phyloP scores from a whole-genome alignment of 2,329 filamentous ascomycete genomes.

The Ceratocystis alfenasii region DNA sequence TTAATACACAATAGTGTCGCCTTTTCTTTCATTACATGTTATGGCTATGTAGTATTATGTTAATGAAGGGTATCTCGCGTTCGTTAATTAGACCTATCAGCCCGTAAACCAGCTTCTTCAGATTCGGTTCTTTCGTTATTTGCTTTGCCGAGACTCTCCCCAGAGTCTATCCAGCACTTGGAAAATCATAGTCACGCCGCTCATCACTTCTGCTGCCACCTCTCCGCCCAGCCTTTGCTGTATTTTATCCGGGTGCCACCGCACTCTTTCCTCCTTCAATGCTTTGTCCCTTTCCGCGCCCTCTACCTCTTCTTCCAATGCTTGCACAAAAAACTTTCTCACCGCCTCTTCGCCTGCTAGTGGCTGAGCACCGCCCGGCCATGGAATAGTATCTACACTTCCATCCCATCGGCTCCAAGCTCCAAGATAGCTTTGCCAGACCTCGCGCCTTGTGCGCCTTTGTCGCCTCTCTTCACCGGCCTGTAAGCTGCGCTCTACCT shows the following conservation, averaged over 20 bases:
- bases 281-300: slow-evolving; percentile 36
- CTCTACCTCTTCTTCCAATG: slow-evolving; percentile 32
- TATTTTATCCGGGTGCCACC: slow-evolving; percentile 97
- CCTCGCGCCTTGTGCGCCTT: slow-evolving; percentile 49
- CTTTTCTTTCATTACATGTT: not conserved
- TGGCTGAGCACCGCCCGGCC: slow-evolving; percentile 41
- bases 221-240: slow-evolving; percentile 71
- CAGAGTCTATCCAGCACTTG: slow-evolving; percentile 74
- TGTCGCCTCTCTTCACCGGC: slow-evolving; percentile 52
- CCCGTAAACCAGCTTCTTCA: not conserved
- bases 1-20: not conserved
- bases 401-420: slow-evolving; percentile 49
- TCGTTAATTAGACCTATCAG: not conserved
- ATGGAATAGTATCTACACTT: slow-evolving; percentile 40
- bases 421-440: slow-evolving; percentile 43
- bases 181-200: slow-evolving; percentile 76
- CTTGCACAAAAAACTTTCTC: slow-evolving; percentile 52
- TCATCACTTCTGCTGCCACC: slow-evolving; percentile 61
- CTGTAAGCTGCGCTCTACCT: slow-evolving; percentile 57
- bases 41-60: not conserved
- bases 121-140: not conserved
- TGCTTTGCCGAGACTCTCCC: slow-evolving; percentile 14
- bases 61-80: not conserved
- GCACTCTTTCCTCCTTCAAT: slow-evolving; percentile 73
- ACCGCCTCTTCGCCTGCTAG: slow-evolving; percentile 40